Percentiles rank a stretch among this genome's conserved stretches.
Evolutionary conservation across 164 flowering plant genomes (phyloP).

Genomic region (Kalanchoe fedtschenkoi): DNA sequence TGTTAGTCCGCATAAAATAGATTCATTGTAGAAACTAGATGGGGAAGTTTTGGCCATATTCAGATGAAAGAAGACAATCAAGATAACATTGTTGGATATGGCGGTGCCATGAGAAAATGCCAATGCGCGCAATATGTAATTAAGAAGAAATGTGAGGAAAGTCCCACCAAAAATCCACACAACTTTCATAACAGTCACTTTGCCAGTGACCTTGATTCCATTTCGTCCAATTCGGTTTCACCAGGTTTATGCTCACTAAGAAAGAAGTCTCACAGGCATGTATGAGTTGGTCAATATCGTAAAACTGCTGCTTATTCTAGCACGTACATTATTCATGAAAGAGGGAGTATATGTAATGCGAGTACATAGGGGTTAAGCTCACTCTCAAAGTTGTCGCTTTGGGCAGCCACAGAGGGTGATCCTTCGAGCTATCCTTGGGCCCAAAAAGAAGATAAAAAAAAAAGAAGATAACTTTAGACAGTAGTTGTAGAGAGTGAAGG

Average conservation of each 20-base stretch:
- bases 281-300: too few species aligned
- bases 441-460: conserved; percentile 5
- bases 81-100: too few species aligned
- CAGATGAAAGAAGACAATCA: too few species aligned
- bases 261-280: too few species aligned
- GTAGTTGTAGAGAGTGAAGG: background rate
- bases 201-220: background rate
- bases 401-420: conserved; percentile 78
- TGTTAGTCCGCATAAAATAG: too few species aligned
- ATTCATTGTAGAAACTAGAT: too few species aligned
- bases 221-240: too few species aligned
- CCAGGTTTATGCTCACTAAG: too few species aligned
- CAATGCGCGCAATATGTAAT: background rate
- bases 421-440: conserved; percentile 63
- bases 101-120: background rate
- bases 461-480: background rate
- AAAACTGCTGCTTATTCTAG: too few species aligned
- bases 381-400: conserved; percentile 91
- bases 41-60: too few species aligned
- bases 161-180: background rate
- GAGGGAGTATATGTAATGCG: too few species aligned
- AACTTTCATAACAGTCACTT: background rate
- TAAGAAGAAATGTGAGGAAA: background rate
- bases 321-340: too few species aligned
- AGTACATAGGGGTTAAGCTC: conserved; percentile 7